Evolutionary conservation across 306 rosid genomes (phyloP).

Genomic region (Malus sylvestris): DNA sequence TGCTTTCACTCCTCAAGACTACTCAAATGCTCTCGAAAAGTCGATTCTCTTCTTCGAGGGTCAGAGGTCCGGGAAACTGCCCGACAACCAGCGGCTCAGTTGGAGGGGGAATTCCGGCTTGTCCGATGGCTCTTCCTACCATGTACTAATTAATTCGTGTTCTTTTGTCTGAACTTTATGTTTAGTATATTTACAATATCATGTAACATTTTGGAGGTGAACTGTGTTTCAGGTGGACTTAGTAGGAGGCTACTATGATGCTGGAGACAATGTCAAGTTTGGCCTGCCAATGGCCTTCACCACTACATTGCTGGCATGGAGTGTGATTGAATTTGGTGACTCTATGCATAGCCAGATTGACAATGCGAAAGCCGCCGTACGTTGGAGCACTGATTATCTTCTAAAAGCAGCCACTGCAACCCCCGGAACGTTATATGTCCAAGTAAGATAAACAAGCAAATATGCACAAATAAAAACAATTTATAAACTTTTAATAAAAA

Average conservation of each 20-base stretch:
- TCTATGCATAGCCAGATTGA: conserved; percentile 55
- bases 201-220: not conserved
- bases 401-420: conserved; percentile 70
- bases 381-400: conserved; percentile 78
- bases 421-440: conserved; percentile 75
- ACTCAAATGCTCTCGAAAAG: conserved; percentile 59
- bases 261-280: conserved; percentile 87
- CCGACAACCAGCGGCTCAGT: conserved; percentile 48
- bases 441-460: conserved; percentile 30
- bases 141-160: conserved; percentile 26
- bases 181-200: not conserved
- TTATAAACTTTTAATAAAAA: not conserved
- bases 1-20: conserved; percentile 56
- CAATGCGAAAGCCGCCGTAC: conserved; percentile 59
- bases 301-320: conserved; percentile 79
- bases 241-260: conserved; percentile 92
- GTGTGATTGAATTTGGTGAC: conserved; percentile 76
- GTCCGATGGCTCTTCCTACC: conserved; percentile 77
- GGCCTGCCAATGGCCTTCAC: conserved; percentile 95
- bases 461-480: too few relatives aligned
- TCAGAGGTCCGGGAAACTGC: conserved; percentile 66
- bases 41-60: conserved; percentile 88
- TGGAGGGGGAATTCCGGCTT: conserved; percentile 83
- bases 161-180: not conserved
- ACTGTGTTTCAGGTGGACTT: conserved; percentile 57